Conservation (phyloP, 495 filamentous ascomycete species). For the Emericellopsis terricola region DNA sequence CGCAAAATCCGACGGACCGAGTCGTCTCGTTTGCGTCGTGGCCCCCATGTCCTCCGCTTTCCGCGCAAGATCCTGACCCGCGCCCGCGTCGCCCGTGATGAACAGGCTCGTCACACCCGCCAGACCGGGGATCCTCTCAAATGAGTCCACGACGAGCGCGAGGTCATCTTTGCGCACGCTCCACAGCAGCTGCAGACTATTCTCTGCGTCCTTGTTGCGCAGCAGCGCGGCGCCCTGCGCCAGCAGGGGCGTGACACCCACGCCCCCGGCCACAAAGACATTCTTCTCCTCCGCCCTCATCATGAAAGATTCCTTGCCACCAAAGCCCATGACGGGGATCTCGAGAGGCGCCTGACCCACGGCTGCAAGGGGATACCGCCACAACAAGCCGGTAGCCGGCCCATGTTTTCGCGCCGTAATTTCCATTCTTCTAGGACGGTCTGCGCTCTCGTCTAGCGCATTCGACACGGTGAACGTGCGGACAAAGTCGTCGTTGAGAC, state of each 20-base stretch:
- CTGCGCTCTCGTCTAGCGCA: constrained; percentile 12
- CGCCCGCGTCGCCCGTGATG: constrained; percentile 30
- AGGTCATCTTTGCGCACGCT: constrained; percentile 42
- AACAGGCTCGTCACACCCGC: constrained; percentile 36
- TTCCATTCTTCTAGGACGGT: constrained; percentile 34
- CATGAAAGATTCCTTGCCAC: constrained; percentile 33
- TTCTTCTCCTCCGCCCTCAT: constrained; percentile 7
- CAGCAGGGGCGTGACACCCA: constrained; percentile 66
- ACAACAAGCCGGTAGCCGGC: constrained; percentile 44
- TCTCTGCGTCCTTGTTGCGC: constrained; percentile 17
- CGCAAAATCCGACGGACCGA: constrained; percentile 33
- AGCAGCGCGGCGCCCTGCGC: constrained; percentile 30
- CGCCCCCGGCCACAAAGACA: constrained; percentile 55
- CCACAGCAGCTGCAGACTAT: constrained; percentile 38
- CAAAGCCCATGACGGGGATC: constrained; percentile 51
- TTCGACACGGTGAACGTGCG: constrained; percentile 66
- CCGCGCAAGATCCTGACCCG: constrained; percentile 6
- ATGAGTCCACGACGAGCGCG: constrained; percentile 37
- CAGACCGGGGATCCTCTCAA: constrained; percentile 33
- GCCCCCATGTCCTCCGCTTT: constrained; percentile 19
- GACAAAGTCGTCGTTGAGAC: constrained; percentile 67
- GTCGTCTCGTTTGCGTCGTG: constrained; percentile 27
- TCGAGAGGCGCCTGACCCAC: constrained; percentile 26
- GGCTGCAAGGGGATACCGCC: constrained; percentile 22
- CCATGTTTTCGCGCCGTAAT: constrained; percentile 54